Conservation (phyloP, 192 early-diverging fungal genomes). For the Borealophlyctis nickersoniae region DNA sequence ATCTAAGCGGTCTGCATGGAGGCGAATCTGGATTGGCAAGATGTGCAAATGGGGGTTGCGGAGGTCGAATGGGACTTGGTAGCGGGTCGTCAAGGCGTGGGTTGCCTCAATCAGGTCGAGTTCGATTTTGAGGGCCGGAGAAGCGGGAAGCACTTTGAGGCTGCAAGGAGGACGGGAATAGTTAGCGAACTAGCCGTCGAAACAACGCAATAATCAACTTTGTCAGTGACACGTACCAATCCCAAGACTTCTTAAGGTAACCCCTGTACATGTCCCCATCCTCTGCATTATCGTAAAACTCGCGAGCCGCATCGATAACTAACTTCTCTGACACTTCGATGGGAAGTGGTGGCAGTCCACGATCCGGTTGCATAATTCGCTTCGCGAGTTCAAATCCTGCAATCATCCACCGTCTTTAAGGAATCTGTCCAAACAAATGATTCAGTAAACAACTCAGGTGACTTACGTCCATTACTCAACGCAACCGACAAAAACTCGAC, state of each 20-base stretch:
- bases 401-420: neutral
- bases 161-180: slow-evolving; percentile 41
- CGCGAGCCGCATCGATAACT: slow-evolving; percentile 64
- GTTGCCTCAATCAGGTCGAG: slow-evolving; percentile 71
- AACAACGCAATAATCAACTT: too few relatives aligned
- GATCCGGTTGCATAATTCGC: slow-evolving; percentile 16
- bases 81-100: slow-evolving; percentile 51
- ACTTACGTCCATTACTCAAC: slow-evolving; percentile 61
- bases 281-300: slow-evolving; percentile 74
- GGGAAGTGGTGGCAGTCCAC: slow-evolving; percentile 14
- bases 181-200: too few relatives aligned
- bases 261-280: slow-evolving; percentile 63
- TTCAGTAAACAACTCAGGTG: neutral
- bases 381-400: slow-evolving; percentile 56
- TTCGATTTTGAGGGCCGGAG: slow-evolving; percentile 52
- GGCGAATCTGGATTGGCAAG: slow-evolving; percentile 73
- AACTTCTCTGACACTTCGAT: slow-evolving; percentile 53
- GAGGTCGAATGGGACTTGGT: slow-evolving; percentile 44
- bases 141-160: slow-evolving; percentile 57
- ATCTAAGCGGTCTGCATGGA: slow-evolving; percentile 54
- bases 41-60: slow-evolving; percentile 38
- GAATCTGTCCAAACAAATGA: neutral
- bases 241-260: slow-evolving; percentile 65
- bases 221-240: slow-evolving; percentile 58
- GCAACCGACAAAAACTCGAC: slow-evolving; percentile 57